A percentile compares a stretch with the other conserved stretches of the same genome.
These are phyloP conservation scores for Kwoniella dendrophila DNA, from an alignment of 768 basidiomycete genomes.

Conservation along the genomic window DNA sequence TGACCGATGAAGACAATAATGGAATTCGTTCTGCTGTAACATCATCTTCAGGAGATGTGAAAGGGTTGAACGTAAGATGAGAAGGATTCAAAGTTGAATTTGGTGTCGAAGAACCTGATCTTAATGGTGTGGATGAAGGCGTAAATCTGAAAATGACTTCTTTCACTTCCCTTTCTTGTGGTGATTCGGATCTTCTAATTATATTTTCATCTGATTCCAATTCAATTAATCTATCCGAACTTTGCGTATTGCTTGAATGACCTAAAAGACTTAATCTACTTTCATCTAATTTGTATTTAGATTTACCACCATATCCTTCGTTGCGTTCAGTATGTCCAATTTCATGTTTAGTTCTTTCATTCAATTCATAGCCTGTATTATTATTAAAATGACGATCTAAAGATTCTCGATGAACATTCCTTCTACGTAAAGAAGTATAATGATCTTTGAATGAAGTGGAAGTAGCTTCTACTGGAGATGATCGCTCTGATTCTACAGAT, in stretches of 20 bases:
- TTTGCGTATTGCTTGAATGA: conserved; percentile 1
- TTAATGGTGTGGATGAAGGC: conserved; percentile 1
- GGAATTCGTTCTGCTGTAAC: not conserved
- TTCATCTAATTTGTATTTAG: conserved; percentile 17
- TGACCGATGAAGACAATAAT: too few species aligned
- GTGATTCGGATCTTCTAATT: conserved; percentile 14
- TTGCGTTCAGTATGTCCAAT: not conserved
- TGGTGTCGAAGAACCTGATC: conserved; percentile 10
- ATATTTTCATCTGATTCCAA: not conserved
- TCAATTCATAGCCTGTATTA: conserved; percentile 1
- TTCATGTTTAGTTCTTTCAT: not conserved
- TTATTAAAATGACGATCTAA: not conserved
- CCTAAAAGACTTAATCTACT: not conserved
- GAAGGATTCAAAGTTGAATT: too few species aligned
- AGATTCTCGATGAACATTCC: not conserved
- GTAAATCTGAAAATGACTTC: conserved; percentile 36
- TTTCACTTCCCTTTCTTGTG: conserved; percentile 31
- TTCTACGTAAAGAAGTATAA: conserved; percentile 16
- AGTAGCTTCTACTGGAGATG: not conserved
- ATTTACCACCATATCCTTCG: not conserved
- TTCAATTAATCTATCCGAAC: conserved; percentile 8
- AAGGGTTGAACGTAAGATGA: too few species aligned
- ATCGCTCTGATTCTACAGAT: not conserved
- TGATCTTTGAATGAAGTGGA: conserved; percentile 21
- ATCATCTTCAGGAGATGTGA: conserved; percentile 11